Conservation (phyloP, 495 filamentous ascomycete species). For the Penicillium desertorum region DNA sequence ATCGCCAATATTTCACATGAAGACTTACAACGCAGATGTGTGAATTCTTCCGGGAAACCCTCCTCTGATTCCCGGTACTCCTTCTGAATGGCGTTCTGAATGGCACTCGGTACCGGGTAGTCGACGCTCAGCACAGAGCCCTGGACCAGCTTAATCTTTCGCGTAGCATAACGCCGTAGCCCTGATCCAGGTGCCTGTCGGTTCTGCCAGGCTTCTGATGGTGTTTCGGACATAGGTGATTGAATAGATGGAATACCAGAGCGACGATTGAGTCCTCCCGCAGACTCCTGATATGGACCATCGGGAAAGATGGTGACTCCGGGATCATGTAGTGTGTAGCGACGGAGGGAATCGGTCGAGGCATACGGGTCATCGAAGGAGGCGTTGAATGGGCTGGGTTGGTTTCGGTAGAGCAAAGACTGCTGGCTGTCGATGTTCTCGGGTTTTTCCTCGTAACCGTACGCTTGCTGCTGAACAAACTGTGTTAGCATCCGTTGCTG, state of each 20-base stretch:
- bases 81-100: slow-evolving; percentile 92
- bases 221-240: slow-evolving; percentile 39
- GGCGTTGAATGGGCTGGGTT: slow-evolving; percentile 54
- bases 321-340: slow-evolving; percentile 40
- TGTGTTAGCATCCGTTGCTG: slow-evolving; percentile 7
- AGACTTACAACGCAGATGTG: slow-evolving; percentile 83
- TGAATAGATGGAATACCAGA: slow-evolving; percentile 13
- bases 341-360: slow-evolving; percentile 39
- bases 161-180: slow-evolving; percentile 84
- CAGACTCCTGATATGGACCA: slow-evolving; percentile 53
- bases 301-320: slow-evolving; percentile 43
- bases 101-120: slow-evolving; percentile 95
- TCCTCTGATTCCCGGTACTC: slow-evolving; percentile 85
- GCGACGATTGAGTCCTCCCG: slow-evolving; percentile 39
- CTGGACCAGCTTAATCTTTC: slow-evolving; percentile 95
- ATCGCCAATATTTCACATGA: neutral
- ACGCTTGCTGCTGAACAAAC: slow-evolving; percentile 22
- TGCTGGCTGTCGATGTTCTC: slow-evolving; percentile 28
- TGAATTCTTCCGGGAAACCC: slow-evolving; percentile 79
- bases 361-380: slow-evolving; percentile 81
- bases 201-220: slow-evolving; percentile 75
- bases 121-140: slow-evolving; percentile 94
- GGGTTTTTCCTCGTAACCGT: slow-evolving; percentile 31
- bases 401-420: slow-evolving; percentile 43
- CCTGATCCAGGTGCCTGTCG: slow-evolving; percentile 67